phyloP scores from a whole-genome alignment of 2,329 filamentous ascomycete species.

The Phaeoacremonium minimum region DNA sequence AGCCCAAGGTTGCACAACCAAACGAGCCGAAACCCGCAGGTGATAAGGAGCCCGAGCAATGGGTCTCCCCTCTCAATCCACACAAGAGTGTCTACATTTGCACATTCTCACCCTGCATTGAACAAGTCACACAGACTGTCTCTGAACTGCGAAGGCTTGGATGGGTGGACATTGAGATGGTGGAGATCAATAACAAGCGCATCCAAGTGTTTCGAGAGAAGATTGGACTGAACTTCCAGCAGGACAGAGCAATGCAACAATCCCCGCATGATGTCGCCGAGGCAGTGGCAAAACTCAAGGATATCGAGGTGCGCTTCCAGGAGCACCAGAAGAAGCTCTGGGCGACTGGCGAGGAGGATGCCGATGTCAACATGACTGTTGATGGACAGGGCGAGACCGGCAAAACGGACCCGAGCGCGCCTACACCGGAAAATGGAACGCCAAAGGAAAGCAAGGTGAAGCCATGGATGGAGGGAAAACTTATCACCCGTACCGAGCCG shows the following conservation, averaged over 20 bases:
- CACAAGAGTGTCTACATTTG: constrained; percentile 74
- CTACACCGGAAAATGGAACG: too few relatives aligned
- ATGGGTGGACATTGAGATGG: constrained; percentile 92
- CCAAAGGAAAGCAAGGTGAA: constrained; percentile 28
- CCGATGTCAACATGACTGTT: constrained; percentile 11
- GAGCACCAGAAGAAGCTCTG: constrained; percentile 42
- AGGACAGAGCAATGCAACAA: constrained; percentile 68
- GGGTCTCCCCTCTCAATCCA: constrained; percentile 64
- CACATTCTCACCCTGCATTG: constrained; percentile 95
- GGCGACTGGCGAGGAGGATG: constrained; percentile 11
- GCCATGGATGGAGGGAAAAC: constrained; percentile 68
- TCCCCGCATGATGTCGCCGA: constrained; percentile 73
- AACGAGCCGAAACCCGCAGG: constrained; percentile 12
- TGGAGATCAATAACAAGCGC: constrained; percentile 76
- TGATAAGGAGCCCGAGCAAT: constrained; percentile 23
- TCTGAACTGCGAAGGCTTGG: constrained; percentile 73
- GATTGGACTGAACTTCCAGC: constrained; percentile 60
- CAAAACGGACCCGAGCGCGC: too few relatives aligned
- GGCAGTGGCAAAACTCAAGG: constrained; percentile 66
- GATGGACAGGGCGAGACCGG: constrained; percentile 11
- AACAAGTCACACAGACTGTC: constrained; percentile 87
- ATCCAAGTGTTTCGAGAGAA: constrained; percentile 81
- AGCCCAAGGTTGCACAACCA: constrained; percentile 21
- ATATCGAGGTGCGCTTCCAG: constrained; percentile 66
- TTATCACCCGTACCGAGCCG: constrained; percentile 77